Evolutionary conservation across 2,329 filamentous ascomycete species (phyloP).

Genomic region (Sporothrix mexicana): DNA sequence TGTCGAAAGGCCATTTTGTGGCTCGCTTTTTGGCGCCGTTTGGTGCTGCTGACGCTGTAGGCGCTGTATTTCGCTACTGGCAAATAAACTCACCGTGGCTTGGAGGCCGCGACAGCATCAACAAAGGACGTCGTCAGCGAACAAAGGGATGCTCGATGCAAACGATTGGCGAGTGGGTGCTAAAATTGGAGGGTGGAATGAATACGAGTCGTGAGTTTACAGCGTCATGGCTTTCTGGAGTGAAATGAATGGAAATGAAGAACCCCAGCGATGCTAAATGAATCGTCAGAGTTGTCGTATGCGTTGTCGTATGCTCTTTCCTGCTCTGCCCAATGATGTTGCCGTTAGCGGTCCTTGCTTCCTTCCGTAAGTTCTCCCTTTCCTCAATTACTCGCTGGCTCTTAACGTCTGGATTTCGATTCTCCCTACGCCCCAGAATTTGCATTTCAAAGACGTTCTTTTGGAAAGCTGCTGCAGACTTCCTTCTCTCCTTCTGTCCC

Average conservation of each 20-base stretch:
- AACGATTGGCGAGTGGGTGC: not conserved
- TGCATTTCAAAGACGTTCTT: not conserved
- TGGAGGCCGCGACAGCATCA: conserved; percentile 20
- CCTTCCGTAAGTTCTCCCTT: not conserved
- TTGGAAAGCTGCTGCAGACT: not conserved
- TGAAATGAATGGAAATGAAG: conserved; percentile 17
- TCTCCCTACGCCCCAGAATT: conserved; percentile 14
- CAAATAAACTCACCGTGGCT: conserved; percentile 1
- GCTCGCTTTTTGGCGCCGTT: not conserved
- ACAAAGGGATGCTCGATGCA: not conserved
- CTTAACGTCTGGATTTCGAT: not conserved
- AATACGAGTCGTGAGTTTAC: not conserved
- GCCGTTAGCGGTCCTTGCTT: not conserved
- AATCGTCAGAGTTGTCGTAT: not conserved
- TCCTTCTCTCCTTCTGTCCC: not conserved
- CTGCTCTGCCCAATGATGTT: not conserved
- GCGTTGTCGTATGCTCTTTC: conserved; percentile 18
- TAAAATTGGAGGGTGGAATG: not conserved
- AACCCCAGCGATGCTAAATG: not conserved
- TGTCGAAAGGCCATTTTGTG: no score
- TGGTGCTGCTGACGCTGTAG: not conserved
- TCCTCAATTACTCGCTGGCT: not conserved
- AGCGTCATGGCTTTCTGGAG: not conserved
- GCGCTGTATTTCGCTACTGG: not conserved
- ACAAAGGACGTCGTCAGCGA: conserved; percentile 13